Conservation (phyloP, 345 rosid species). For the Eutrema yunnanense region DNA sequence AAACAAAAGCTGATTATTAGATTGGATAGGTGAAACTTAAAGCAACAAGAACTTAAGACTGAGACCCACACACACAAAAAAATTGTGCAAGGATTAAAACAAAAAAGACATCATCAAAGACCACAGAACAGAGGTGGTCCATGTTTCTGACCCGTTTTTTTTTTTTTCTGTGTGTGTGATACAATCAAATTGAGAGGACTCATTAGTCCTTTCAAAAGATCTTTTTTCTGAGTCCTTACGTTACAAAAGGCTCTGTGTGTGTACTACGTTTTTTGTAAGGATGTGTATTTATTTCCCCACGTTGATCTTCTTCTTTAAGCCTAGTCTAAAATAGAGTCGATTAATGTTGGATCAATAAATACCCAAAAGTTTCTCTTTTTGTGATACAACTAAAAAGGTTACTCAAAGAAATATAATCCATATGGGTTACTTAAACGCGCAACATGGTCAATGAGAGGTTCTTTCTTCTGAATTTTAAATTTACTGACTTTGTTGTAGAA, state of each 20-base stretch:
- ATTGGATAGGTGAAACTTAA: slow-evolving; percentile 28
- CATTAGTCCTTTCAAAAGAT: slow-evolving; percentile 16
- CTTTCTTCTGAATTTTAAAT: neutral
- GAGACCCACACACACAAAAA: slow-evolving; percentile 18
- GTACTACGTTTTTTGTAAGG: slow-evolving; percentile 20
- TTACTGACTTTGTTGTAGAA: neutral
- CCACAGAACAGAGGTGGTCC: slow-evolving; percentile 28
- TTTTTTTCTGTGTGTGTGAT: slow-evolving; percentile 1
- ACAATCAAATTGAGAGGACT: slow-evolving; percentile 18
- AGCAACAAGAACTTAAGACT: slow-evolving; percentile 20
- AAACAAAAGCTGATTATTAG: slow-evolving; percentile 7
- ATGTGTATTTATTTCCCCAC: slow-evolving; percentile 31
- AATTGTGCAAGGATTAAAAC: slow-evolving; percentile 12
- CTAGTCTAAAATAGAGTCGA: slow-evolving; percentile 28
- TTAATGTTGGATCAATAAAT: slow-evolving; percentile 28
- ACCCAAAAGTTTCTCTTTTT: slow-evolving; percentile 25
- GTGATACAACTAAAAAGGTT: slow-evolving; percentile 17
- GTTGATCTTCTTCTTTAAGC: slow-evolving; percentile 25
- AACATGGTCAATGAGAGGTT: slow-evolving; percentile 14
- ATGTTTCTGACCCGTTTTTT: slow-evolving; percentile 21
- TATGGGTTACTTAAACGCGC: slow-evolving; percentile 27
- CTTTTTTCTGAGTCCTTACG: neutral
- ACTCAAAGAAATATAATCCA: slow-evolving; percentile 1
- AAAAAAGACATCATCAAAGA: slow-evolving; percentile 10
- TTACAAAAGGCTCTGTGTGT: slow-evolving; percentile 1